phyloP scores from a whole-genome alignment of 2,329 filamentous ascomycete species.

The Simplicillium sp. region DNA sequence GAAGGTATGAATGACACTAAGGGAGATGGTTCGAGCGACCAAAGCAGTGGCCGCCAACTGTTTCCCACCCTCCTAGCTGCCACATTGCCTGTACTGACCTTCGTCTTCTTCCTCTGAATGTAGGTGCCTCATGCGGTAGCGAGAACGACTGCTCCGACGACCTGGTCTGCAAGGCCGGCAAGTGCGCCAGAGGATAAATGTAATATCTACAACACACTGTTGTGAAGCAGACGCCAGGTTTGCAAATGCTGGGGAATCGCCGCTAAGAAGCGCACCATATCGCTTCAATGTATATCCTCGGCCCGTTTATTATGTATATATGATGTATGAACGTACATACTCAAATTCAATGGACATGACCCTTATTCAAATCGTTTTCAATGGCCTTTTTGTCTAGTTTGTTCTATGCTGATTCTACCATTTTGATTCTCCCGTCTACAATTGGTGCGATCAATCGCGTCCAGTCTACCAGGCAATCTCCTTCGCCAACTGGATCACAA shows the following conservation, averaged over 20 bases:
- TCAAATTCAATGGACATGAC: neutral
- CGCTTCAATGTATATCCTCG: no score
- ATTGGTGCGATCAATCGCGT: conserved; percentile 70
- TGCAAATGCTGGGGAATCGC: no score
- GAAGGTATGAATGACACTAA: conserved; percentile 4
- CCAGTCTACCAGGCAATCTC: conserved; percentile 60
- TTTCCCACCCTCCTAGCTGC: conserved; percentile 6
- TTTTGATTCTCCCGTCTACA: conserved; percentile 65
- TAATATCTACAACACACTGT: no score
- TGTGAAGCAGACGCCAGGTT: no score
- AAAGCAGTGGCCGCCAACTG: conserved; percentile 5
- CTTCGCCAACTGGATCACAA: conserved; percentile 47
- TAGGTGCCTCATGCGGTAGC: conserved; percentile 14
- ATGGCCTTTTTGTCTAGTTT: neutral
- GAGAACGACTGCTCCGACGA: conserved; percentile 13
- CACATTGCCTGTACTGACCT: conserved; percentile 10
- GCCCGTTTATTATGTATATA: neutral
- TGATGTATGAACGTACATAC: conserved; percentile 3
- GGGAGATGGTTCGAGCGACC: neutral
- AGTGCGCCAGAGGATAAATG: conserved; percentile 8
- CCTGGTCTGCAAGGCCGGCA: conserved; percentile 12
- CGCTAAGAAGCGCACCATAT: no score
- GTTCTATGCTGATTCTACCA: conserved; percentile 19
- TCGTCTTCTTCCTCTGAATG: neutral
- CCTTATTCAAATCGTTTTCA: neutral